These are phyloP conservation scores for Suillus placidus DNA, from an alignment of 768 basidiomycete species.

Conservation along the genomic window DNA sequence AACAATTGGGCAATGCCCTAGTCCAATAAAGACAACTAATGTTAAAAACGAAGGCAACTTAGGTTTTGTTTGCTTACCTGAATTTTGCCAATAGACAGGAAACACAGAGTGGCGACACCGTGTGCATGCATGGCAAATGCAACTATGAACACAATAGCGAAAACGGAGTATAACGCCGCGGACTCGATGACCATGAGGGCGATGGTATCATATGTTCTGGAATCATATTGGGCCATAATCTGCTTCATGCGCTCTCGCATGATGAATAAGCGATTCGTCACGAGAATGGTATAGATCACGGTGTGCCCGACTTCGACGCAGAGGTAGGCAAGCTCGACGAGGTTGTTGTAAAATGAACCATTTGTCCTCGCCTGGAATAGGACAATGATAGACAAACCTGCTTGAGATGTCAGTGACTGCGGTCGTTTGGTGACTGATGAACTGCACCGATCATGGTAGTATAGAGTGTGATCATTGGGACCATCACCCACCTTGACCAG, in stretches of 20 bases:
- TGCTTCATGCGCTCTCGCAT: conserved; percentile 20
- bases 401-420: not conserved
- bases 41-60: not conserved
- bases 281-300: conserved; percentile 34
- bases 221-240: conserved; percentile 19
- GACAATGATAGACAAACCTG: conserved; percentile 23
- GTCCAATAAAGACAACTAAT: not conserved
- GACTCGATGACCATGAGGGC: conserved; percentile 40
- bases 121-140: conserved; percentile 28
- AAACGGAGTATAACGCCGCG: conserved; percentile 30
- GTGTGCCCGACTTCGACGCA: conserved; percentile 33
- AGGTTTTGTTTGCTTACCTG: conserved; percentile 26
- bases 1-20: conserved; percentile 38
- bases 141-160: conserved; percentile 35
- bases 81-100: conserved; percentile 34
- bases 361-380: conserved; percentile 13
- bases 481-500: conserved; percentile 17
- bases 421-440: not conserved
- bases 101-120: conserved; percentile 31
- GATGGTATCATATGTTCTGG: conserved; percentile 29
- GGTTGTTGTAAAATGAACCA: conserved; percentile 22
- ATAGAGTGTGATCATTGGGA: conserved; percentile 20
- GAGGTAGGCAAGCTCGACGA: conserved; percentile 30
- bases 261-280: conserved; percentile 30
- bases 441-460: conserved; percentile 19